phyloP scores from a whole-genome alignment of 2,329 filamentous ascomycete species.

The Microascus cirrosus region DNA sequence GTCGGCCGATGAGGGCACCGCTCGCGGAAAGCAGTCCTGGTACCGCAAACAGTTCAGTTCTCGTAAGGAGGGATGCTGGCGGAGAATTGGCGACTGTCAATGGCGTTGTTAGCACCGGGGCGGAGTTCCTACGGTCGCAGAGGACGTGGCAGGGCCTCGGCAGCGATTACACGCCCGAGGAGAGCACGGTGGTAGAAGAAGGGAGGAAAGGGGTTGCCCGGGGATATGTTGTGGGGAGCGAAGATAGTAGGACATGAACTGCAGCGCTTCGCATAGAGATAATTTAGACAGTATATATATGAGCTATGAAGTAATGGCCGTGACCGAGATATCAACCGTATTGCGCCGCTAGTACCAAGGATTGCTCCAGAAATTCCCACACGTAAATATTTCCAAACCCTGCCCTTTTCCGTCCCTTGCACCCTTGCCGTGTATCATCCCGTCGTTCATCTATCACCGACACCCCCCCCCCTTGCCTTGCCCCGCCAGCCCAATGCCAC shows the following conservation, averaged over 20 bases:
- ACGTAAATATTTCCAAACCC: not conserved
- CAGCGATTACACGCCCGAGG: constrained; percentile 61
- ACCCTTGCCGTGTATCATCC: not conserved
- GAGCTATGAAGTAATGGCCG: not conserved
- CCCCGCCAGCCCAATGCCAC: no score
- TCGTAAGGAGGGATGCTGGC: constrained; percentile 46
- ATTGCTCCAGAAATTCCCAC: not conserved
- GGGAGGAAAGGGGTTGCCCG: constrained; percentile 79
- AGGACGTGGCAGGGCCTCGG: constrained; percentile 88
- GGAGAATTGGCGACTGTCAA: constrained; percentile 73
- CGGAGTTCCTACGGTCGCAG: constrained; percentile 72
- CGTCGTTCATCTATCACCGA: not conserved
- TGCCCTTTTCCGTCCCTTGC: not conserved
- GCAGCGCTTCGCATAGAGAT: not conserved
- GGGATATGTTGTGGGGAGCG: constrained; percentile 70
- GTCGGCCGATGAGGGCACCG: constrained; percentile 52
- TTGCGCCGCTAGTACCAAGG: not conserved
- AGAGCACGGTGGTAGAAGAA: constrained; percentile 66
- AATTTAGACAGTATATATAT: not conserved
- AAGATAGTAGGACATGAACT: constrained; percentile 14
- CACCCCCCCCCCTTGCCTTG: no score
- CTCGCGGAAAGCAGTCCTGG: constrained; percentile 12
- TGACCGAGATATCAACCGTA: not conserved
- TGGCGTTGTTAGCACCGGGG: constrained; percentile 80
- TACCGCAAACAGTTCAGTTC: constrained; percentile 10